These are phyloP conservation scores for Apiosordaria backusii DNA, from an alignment of 495 filamentous ascomycete genomes.

Conservation along the genomic window DNA sequence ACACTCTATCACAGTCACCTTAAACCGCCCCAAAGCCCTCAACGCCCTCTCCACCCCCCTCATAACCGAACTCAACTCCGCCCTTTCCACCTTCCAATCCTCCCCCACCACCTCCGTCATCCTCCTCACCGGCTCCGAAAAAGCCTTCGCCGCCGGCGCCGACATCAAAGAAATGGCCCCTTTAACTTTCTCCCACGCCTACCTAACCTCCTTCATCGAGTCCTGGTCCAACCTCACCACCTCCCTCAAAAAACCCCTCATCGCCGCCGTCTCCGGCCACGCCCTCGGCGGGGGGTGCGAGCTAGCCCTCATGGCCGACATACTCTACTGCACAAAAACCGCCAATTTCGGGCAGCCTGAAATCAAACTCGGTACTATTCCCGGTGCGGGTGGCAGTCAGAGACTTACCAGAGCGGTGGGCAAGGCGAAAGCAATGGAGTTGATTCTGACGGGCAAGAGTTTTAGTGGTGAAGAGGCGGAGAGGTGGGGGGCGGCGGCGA, in stretches of 20 bases:
- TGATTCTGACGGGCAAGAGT: conserved; percentile 81
- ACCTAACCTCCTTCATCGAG: conserved; percentile 86
- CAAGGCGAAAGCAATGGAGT: conserved; percentile 89
- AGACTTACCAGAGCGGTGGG: conserved; percentile 83
- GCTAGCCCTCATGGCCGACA: conserved; percentile 95
- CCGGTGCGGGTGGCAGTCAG: conserved; percentile 89
- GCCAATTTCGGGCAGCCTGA: conserved; percentile 96
- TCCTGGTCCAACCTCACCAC: conserved; percentile 82
- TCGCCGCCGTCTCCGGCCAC: conserved; percentile 90
- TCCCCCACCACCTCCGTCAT: conserved; percentile 69
- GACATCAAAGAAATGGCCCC: conserved; percentile 99
- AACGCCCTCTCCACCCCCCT: conserved; percentile 89
- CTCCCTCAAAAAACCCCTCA: conserved; percentile 81
- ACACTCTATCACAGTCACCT: conserved; percentile 60
- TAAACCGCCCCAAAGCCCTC: conserved; percentile 90
- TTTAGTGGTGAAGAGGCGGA: conserved; percentile 79
- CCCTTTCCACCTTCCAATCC: conserved; percentile 67
- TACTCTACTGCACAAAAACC: conserved; percentile 78
- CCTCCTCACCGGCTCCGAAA: conserved; percentile 79
- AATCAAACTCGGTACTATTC: conserved; percentile 89
- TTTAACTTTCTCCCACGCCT: conserved; percentile 80
- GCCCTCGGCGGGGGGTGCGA: conserved; percentile 95
- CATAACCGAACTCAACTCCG: conserved; percentile 82
- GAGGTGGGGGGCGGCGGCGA: conserved; percentile 85
- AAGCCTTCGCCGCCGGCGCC: conserved; percentile 92